Evolutionary conservation across 805 yeast genomes (phyloP), one percentile per base, ranked within the genome.

Genomic region (Phaffomyces opuntiae): DNA sequence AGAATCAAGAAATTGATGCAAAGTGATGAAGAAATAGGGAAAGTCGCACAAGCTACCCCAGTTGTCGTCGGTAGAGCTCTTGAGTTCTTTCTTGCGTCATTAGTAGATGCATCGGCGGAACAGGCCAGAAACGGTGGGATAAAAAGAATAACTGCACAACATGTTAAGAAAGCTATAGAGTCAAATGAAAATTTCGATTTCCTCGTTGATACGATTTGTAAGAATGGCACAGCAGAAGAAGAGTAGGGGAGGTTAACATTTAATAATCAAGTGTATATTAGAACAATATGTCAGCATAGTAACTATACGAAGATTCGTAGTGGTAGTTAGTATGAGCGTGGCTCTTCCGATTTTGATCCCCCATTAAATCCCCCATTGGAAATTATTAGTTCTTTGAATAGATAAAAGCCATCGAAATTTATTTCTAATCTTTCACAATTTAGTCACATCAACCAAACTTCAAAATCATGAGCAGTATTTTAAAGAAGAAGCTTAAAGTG

Each of bases 1-100:
- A 78, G 98, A 51, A 89, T 93, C 57, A 93, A 93, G 70, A 87
- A 93, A 57, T 79, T 93, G 48, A 91, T 93, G 96, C 99, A 93
- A 62, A 82, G 95, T 27, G 99, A 93, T 65, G 99, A 93, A 52
- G 99, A 93, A 52, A 90, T 93, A 39, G 99, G 99, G 3, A 93
- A 93, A 62, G 98, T 93, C 6, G 96, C 99, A 4, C 97, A 90
- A 61, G 97, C 96, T 2, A 95, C 99, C 3, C 99, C 99, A 0
- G 85, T 91, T n/a, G 91, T 91, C 16, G 96, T 93, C 9, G 97
- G 98, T 8, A 77, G 96, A 51, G 96, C 99, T 0, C 71, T 93
- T 43, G 98, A 93, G 67, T 76, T 88, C 49, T 93, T 93, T 62
- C 79, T 93, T 75, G 87, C 95, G 42, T 80, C 93, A 45, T 72